A percentile compares a stretch with the other conserved stretches of the same genome.
phyloP scores from a whole-genome alignment of 805 yeast genomes.

The Pichia exigua region DNA sequence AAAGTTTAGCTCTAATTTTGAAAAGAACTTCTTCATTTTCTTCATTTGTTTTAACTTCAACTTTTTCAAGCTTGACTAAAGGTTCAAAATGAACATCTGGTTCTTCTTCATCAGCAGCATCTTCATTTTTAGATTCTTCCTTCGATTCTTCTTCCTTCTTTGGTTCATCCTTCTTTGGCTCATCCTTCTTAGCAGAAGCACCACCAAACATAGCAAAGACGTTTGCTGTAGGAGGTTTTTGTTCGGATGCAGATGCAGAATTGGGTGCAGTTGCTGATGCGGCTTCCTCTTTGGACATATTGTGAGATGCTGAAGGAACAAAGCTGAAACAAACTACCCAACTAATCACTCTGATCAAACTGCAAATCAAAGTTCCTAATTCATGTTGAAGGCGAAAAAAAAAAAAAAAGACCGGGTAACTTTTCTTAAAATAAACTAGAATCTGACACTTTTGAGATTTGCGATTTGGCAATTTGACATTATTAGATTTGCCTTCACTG shows the following conservation, averaged over 20 bases:
- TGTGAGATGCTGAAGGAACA: not conserved
- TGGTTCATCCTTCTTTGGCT: conserved; percentile 24
- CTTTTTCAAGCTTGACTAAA: conserved; percentile 87
- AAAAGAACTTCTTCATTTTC: conserved; percentile 76
- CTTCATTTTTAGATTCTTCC: conserved; percentile 33
- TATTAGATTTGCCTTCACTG: not conserved
- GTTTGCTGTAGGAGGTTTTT: conserved; percentile 64
- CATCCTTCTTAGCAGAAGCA: conserved; percentile 57
- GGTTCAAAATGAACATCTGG: conserved; percentile 95
- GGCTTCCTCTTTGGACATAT: conserved; percentile 7
- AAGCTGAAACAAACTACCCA: too few relatives aligned
- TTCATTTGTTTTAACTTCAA: conserved; percentile 92
- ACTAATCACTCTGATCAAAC: not conserved
- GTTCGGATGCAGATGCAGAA: conserved; percentile 14
- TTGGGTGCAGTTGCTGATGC: conserved; percentile 6
- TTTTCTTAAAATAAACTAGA: not conserved
- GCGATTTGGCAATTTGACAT: too few relatives aligned
- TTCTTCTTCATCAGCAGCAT: conserved; percentile 58
- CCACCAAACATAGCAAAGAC: conserved; percentile 97
- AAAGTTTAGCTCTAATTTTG: conserved; percentile 92
- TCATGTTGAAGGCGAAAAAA: not conserved
- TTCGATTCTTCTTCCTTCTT: conserved; percentile 24
- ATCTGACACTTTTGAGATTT: too few relatives aligned
- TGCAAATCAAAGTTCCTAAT: not conserved
- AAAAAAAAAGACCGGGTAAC: not conserved